Evolutionary conservation across 2,329 filamentous ascomycete genomes (phyloP).

Genomic region (Paecilomyces formosus): DNA sequence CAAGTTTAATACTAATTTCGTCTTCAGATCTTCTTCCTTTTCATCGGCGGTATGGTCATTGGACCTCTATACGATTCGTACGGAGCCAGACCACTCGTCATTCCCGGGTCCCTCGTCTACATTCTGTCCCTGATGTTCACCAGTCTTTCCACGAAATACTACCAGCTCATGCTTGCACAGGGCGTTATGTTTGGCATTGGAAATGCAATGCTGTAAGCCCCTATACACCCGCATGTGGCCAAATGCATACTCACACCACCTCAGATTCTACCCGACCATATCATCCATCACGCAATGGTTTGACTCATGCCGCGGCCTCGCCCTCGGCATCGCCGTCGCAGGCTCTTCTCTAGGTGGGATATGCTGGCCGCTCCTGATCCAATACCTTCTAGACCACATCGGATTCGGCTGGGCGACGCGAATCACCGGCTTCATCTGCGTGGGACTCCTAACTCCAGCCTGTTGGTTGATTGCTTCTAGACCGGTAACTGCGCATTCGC

Average conservation of each 20-base stretch:
- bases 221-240: not conserved
- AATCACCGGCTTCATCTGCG: not conserved
- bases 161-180: slow-evolving; percentile 6
- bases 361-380: not conserved
- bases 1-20: not conserved
- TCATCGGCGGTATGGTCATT: not conserved
- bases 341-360: not conserved
- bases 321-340: not conserved
- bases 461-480: not conserved
- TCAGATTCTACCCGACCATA: not conserved
- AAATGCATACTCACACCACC: not conserved
- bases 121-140: slow-evolving; percentile 7
- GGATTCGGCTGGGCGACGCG: not conserved
- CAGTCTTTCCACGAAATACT: slow-evolving; percentile 8
- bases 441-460: not conserved
- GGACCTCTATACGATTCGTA: not conserved
- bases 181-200: slow-evolving; percentile 1
- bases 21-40: not conserved
- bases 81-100: not conserved
- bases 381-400: not conserved
- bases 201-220: slow-evolving; percentile 2
- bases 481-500: not conserved
- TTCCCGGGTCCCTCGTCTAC: not conserved
- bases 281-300: not conserved
- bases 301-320: not conserved